Percentiles rank a stretch among this genome's conserved stretches.
Conservation (phyloP, 257 asterid genomes). For the Capsicum pubescens region DNA sequence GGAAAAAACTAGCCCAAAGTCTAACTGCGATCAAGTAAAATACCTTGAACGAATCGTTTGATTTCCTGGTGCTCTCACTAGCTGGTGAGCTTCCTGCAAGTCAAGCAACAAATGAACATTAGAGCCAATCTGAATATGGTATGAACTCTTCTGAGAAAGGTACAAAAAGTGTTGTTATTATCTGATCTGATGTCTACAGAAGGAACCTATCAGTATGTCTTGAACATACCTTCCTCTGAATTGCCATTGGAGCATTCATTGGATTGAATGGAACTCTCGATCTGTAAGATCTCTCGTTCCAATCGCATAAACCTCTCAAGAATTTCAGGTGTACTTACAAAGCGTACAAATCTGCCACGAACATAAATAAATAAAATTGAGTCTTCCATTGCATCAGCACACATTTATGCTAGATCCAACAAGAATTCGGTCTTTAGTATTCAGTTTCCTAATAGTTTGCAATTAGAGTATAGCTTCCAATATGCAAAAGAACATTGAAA, state of each 20-base stretch:
- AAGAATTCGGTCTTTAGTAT: background rate
- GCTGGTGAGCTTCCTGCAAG: conserved; percentile 46
- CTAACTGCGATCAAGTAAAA: conserved; percentile 23
- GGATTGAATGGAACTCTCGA: conserved; percentile 67
- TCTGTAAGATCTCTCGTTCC: conserved; percentile 78
- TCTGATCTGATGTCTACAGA: background rate
- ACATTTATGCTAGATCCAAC: conserved; percentile 19
- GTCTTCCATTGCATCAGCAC: conserved; percentile 16
- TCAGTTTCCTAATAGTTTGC: background rate
- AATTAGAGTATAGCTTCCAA: background rate
- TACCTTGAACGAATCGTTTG: conserved; percentile 57
- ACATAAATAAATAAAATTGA: background rate
- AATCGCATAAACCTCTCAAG: conserved; percentile 74
- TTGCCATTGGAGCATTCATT: conserved; percentile 47
- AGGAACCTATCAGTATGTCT: background rate
- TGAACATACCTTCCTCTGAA: conserved; percentile 36
- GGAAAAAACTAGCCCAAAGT: background rate
- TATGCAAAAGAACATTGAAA: background rate
- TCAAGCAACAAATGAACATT: conserved; percentile 27
- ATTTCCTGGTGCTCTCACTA: conserved; percentile 56
- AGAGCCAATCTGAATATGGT: background rate
- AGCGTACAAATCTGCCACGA: conserved; percentile 71
- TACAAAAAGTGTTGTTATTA: background rate
- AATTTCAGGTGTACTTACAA: conserved; percentile 86
- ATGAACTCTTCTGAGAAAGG: background rate